Evolutionary conservation across 2,329 filamentous ascomycete genomes (phyloP).

Genomic region (Diaporthe helianthi): DNA sequence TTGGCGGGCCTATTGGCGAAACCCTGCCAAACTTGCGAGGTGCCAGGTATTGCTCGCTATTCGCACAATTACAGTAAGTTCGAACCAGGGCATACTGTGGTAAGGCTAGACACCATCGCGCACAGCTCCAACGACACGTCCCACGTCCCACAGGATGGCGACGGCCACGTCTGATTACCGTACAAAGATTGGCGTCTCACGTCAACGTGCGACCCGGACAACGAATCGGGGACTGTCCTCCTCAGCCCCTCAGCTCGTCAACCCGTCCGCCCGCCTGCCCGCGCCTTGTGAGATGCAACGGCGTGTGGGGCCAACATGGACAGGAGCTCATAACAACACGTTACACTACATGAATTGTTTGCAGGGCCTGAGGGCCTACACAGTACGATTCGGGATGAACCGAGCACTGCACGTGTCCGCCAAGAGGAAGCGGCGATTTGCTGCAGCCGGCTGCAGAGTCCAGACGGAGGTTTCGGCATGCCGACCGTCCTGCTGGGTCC

Average conservation of each 20-base stretch:
- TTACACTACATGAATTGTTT: neutral
- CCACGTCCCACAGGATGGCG: constrained; percentile 4
- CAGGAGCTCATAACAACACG: neutral
- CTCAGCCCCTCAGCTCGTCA: neutral
- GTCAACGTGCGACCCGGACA: neutral
- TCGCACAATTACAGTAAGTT: neutral
- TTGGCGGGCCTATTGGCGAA: constrained; percentile 1
- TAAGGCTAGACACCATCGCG: neutral
- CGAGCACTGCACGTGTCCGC: constrained; percentile 8
- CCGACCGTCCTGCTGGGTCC: neutral
- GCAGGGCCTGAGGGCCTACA: no score
- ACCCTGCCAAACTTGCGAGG: constrained; percentile 18
- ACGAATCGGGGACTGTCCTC: neutral
- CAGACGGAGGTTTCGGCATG: neutral
- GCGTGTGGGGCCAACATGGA: constrained; percentile 39
- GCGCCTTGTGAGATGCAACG: constrained; percentile 3
- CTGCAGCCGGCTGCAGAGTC: constrained; percentile 10
- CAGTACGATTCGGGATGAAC: neutral
- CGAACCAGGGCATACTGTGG: neutral
- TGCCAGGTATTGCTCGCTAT: neutral
- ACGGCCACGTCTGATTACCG: neutral
- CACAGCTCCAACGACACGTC: neutral
- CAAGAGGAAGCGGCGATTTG: constrained; percentile 17
- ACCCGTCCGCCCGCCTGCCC: no score
- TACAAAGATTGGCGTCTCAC: constrained; percentile 6